Evolutionary conservation across 176 grass and related monocot species (phyloP).

Genomic region (Leersia perrieri): DNA sequence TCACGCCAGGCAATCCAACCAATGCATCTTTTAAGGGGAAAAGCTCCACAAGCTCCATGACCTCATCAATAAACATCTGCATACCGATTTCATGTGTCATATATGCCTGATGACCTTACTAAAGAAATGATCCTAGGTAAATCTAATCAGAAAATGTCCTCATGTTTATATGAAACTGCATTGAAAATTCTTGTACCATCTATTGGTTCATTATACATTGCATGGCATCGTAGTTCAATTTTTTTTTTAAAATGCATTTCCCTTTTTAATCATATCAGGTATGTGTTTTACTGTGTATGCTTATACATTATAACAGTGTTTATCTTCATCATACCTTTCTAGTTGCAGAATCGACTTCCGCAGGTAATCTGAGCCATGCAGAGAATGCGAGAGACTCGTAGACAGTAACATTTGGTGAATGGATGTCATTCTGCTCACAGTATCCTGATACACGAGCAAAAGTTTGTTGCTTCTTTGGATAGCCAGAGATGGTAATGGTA

Average conservation of each 20-base stretch:
- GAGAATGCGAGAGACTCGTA: conserved; percentile 57
- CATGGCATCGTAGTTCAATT: background rate
- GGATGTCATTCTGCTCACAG: conserved; percentile 65
- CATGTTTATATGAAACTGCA: background rate
- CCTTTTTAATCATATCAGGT: background rate
- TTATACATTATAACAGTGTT: background rate
- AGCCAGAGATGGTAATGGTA: conserved; percentile 56
- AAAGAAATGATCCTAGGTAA: background rate
- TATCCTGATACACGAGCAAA: conserved; percentile 64
- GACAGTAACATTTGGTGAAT: conserved; percentile 58
- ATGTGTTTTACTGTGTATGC: background rate
- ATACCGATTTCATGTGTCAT: background rate
- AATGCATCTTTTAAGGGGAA: background rate
- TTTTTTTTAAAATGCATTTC: background rate
- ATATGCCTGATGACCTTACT: background rate
- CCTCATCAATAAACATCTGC: background rate
- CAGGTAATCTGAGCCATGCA: conserved; percentile 54
- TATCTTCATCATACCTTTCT: conserved; percentile 20
- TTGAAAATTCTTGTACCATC: background rate
- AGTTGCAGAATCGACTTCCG: conserved; percentile 31
- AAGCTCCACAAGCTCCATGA: background rate
- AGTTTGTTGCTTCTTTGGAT: conserved; percentile 60
- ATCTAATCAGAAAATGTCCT: background rate
- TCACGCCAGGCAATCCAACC: background rate
- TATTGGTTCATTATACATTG: background rate